These are phyloP conservation scores for Penicillium sp. DNA, from an alignment of 2,329 filamentous ascomycete genomes.

Conservation along the genomic window DNA sequence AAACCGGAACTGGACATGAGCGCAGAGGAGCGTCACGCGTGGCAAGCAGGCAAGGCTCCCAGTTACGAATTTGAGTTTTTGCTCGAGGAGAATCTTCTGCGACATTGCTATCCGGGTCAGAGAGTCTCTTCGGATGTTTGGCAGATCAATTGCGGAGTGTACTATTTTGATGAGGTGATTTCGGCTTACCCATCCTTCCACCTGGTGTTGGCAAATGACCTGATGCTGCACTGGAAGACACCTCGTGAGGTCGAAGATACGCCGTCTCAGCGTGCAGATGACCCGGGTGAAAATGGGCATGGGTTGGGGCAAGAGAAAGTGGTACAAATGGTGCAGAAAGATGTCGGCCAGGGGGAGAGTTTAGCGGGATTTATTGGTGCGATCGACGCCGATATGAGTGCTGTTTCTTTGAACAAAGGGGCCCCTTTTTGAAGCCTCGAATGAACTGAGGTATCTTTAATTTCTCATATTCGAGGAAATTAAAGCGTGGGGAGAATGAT, in stretches of 20 bases:
- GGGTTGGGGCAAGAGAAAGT: neutral
- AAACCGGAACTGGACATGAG: constrained; percentile 35
- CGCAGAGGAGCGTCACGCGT: constrained; percentile 26
- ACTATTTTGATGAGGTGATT: constrained; percentile 57
- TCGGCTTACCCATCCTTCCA: constrained; percentile 58
- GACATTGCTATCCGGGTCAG: constrained; percentile 58
- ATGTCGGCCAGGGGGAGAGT: too few relatives aligned
- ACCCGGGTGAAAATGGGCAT: neutral
- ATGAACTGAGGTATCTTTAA: too few relatives aligned
- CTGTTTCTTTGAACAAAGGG: too few relatives aligned
- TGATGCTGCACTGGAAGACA: constrained; percentile 62
- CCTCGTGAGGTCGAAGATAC: constrained; percentile 31
- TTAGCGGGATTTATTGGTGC: too few relatives aligned
- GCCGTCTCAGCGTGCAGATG: neutral
- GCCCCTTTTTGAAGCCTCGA: too few relatives aligned
- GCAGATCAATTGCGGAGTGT: constrained; percentile 54
- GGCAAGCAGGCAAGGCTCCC: constrained; percentile 16
- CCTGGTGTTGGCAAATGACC: constrained; percentile 59
- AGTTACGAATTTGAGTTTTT: constrained; percentile 52
- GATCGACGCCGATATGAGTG: too few relatives aligned
- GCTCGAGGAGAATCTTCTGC: constrained; percentile 58
- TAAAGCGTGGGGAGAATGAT: too few relatives aligned
- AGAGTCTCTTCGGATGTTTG: constrained; percentile 54
- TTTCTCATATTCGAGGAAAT: too few relatives aligned
- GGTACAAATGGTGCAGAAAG: too few relatives aligned